Evolutionary conservation across 2,329 filamentous ascomycete genomes (phyloP).

Genomic region (Periconia sp.): DNA sequence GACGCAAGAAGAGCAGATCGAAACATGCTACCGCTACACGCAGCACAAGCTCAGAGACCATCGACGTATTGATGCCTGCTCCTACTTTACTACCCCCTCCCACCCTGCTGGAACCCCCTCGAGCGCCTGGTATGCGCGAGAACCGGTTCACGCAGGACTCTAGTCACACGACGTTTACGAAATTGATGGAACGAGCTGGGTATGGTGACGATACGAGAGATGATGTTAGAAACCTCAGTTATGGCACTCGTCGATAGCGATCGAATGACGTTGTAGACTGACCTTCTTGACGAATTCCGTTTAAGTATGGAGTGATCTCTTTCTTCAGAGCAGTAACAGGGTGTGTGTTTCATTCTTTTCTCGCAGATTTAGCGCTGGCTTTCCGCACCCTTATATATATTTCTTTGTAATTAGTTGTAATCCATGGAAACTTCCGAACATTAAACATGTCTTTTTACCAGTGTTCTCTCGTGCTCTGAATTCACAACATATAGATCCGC

Average conservation of each 20-base stretch:
- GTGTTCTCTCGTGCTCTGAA: background rate
- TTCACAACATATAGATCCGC: background rate
- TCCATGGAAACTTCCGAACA: background rate
- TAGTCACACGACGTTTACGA: constrained; percentile 43
- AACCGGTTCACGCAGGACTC: constrained; percentile 35
- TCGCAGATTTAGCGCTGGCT: constrained; percentile 14
- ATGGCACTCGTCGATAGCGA: constrained; percentile 5
- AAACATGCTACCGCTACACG: constrained; percentile 16
- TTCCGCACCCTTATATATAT: background rate
- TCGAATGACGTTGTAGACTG: background rate
- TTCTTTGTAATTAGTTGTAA: background rate
- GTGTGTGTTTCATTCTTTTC: constrained; percentile 2
- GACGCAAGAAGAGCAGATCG: constrained; percentile 11
- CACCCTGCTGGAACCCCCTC: constrained; percentile 35
- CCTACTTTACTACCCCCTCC: constrained; percentile 39
- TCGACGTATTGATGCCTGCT: constrained; percentile 47
- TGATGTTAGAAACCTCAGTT: constrained; percentile 29
- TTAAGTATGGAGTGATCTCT: too few species aligned
- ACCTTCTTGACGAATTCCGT: constrained; percentile 11
- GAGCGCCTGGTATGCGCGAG: constrained; percentile 32
- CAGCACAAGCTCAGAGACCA: constrained; percentile 46
- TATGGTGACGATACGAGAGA: constrained; percentile 35
- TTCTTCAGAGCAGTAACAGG: too few species aligned
- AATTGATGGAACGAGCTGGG: constrained; percentile 47
- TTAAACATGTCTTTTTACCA: background rate